Percentiles rank a stretch among this genome's conserved stretches.
Evolutionary conservation across 2,329 filamentous ascomycete genomes (phyloP).

Genomic region (Apiospora pterosperma): DNA sequence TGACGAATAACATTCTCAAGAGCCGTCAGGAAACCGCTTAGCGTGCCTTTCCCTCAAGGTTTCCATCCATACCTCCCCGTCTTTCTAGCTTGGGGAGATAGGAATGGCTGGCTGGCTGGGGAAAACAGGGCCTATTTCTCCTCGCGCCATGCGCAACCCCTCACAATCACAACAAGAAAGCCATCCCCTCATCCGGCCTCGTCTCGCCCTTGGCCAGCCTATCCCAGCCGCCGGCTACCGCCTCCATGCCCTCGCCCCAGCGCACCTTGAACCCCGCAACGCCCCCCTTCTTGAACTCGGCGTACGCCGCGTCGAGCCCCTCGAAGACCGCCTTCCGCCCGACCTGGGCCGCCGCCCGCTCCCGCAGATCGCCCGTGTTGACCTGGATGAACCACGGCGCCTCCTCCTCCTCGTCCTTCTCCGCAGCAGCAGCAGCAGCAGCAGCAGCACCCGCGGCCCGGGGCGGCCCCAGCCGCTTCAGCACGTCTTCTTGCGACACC

Average conservation of each 20-base stretch:
- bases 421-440: too few species aligned
- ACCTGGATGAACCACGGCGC: conserved; percentile 7
- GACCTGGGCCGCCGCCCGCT: conserved; percentile 15
- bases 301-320: conserved; percentile 16
- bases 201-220: conserved; percentile 19
- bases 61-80: too few species aligned
- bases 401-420: not conserved
- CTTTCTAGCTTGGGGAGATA: too few species aligned
- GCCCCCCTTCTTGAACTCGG: conserved; percentile 13
- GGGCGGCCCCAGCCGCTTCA: conserved; percentile 4
- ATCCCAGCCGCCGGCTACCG: conserved; percentile 23
- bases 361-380: conserved; percentile 19
- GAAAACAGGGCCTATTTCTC: too few species aligned
- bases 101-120: too few species aligned
- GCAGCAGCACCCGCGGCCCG: not conserved
- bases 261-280: conserved; percentile 18
- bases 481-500: not conserved
- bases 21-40: too few species aligned
- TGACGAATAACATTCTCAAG: too few species aligned
- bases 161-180: conserved; percentile 19
- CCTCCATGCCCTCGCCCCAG: conserved; percentile 26
- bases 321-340: conserved; percentile 22
- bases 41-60: too few species aligned
- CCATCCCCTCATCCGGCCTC: conserved; percentile 22
- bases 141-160: too few species aligned